Conservation (phyloP, 192 early-diverging fungal species). For the Jimgerdemannia flammicorona region DNA sequence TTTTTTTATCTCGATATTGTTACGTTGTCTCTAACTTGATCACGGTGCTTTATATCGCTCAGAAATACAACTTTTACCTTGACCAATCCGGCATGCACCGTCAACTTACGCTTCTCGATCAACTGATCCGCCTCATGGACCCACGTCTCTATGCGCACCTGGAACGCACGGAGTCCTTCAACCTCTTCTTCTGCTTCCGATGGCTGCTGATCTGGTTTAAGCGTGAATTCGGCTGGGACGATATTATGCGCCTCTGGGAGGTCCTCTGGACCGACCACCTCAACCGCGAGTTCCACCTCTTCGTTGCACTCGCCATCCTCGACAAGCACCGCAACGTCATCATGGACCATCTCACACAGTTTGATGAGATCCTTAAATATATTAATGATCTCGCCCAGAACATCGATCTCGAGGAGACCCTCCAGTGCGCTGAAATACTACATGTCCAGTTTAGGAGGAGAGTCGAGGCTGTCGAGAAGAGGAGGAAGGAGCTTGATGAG, state of each 20-base stretch:
- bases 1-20: too few species aligned
- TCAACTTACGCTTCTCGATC: conserved; percentile 78
- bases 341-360: conserved; percentile 72
- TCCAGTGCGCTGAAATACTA: conserved; percentile 75
- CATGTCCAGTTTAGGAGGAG: conserved; percentile 59
- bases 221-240: conserved; percentile 89
- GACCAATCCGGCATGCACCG: conserved; percentile 95
- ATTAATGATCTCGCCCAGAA: conserved; percentile 83
- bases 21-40: not conserved
- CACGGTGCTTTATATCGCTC: not conserved
- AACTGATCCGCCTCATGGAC: conserved; percentile 85
- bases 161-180: conserved; percentile 74
- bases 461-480: conserved; percentile 41
- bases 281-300: conserved; percentile 81
- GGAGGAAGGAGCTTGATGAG: conserved; percentile 13
- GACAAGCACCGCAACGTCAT: conserved; percentile 82
- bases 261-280: conserved; percentile 73
- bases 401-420: conserved; percentile 69
- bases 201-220: conserved; percentile 98
- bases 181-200: conserved; percentile 98
- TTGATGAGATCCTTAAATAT: conserved; percentile 95
- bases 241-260: conserved; percentile 87
- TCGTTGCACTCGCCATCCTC: conserved; percentile 94
- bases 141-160: conserved; percentile 81
- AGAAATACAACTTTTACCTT: conserved; percentile 83